phyloP scores from a whole-genome alignment of 2,329 filamentous ascomycete species.

The Ceratocystis ficicola region DNA sequence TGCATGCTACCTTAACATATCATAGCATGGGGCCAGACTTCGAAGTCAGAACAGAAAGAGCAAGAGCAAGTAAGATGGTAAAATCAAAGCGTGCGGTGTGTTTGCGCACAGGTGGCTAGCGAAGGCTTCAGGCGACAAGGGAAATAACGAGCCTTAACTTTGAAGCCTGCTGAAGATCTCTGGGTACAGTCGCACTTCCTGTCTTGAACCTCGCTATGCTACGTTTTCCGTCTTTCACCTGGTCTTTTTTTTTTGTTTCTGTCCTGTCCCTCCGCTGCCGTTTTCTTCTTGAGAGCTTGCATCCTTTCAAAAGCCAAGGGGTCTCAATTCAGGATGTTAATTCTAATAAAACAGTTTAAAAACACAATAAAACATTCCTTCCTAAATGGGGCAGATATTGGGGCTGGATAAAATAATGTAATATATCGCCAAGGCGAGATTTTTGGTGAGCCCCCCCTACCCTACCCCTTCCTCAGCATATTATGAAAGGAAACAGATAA shows the following conservation, averaged over 20 bases:
- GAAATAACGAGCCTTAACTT: background rate
- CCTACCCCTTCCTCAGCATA: background rate
- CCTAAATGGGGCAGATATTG: background rate
- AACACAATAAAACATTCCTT: background rate
- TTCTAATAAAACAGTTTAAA: conserved; percentile 3
- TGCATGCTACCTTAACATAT: conserved; percentile 2
- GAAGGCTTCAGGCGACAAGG: background rate
- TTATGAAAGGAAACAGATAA: background rate
- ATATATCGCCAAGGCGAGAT: background rate
- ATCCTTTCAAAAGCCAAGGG: conserved; percentile 1
- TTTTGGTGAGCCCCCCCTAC: background rate
- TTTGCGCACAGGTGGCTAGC: background rate
- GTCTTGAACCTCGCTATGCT: background rate
- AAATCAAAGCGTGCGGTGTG: background rate
- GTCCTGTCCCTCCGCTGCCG: background rate
- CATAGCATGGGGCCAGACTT: background rate
- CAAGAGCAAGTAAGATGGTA: conserved; percentile 5
- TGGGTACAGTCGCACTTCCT: background rate
- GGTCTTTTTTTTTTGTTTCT: background rate
- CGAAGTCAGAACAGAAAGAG: background rate
- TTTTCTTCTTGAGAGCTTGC: conserved; percentile 8
- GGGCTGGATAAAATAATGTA: background rate
- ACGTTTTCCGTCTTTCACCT: background rate
- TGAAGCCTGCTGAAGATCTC: conserved; percentile 1
- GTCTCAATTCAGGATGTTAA: conserved; percentile 2